Base-by-base conservation (phyloP, 306 rosid genomes). In the Astragalus membranaceus region DNA sequence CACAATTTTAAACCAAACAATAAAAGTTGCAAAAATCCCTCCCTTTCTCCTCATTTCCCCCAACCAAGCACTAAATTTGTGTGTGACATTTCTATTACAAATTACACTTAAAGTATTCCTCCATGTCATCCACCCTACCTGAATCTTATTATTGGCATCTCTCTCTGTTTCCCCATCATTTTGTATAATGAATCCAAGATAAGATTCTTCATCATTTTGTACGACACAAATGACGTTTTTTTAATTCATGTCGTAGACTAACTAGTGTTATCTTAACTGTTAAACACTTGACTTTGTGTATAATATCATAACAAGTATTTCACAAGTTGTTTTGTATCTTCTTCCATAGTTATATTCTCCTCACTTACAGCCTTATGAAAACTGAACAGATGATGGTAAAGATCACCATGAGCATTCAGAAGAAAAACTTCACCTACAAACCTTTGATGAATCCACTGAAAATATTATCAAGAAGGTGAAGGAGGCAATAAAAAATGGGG, bases 401-500 rank as follows among this genome's bases (percentile, higher is more conserved):
- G 95, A 85, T 79, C 83, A 80, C 72, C 86, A 83, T 56, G 86
- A 87, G 75, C 79, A 85, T 63, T 69, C 83, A 12, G 94, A 80
- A 55, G 37, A 78, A 55, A 85, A 83, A 76, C 16, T 43, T 81
- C 87, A 92, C 73, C 62, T 81, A 43, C 87, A 83, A 51, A 75
- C 70, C 74, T 82, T 89, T 69, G 98, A 92, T 79, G 80, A 85
- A 75, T 71, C 80, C 37, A 85, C 98, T 42, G 92, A 92, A 85
- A 82, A 80, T 68, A 73, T 79, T 72, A 81, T 89, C 42, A 88
- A 92, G 80, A 89, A 77, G 79, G 96, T 92, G 67, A 92, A 85
- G 84, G 84, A 86, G 76, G 95, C 96, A 51, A 4, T 92, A 69
- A 74, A 66, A 49, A 52, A 75, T 33, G 78, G 88, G 50, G 89